Evolutionary conservation across 2,329 filamentous ascomycete species (phyloP).

Genomic region (Fusarium domesticum): DNA sequence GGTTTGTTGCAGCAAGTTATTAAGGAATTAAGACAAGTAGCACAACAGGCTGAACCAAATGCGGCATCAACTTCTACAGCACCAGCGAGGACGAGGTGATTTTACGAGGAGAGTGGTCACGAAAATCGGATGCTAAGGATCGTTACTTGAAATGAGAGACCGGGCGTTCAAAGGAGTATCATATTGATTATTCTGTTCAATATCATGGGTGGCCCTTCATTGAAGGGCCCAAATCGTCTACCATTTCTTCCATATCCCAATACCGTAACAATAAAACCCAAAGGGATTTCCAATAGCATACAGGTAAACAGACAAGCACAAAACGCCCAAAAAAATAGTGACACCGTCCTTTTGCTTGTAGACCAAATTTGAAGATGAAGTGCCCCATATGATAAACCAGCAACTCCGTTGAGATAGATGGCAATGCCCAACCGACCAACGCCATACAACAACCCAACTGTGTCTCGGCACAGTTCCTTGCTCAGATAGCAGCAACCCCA

Average conservation of each 20-base stretch:
- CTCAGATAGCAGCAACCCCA: constrained; percentile 10
- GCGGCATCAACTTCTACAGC: constrained; percentile 31
- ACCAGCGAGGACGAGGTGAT: constrained; percentile 28
- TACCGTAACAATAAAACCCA: background rate
- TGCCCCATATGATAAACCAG: background rate
- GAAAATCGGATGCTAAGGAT: background rate
- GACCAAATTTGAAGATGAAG: background rate
- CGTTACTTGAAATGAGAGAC: no score
- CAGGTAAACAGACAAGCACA: background rate
- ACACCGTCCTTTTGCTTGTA: background rate
- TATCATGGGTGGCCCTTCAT: background rate
- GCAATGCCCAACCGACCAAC: constrained; percentile 14
- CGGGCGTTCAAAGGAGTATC: constrained; percentile 12
- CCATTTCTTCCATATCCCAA: background rate
- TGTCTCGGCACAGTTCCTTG: background rate
- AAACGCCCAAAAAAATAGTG: background rate
- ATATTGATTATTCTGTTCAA: background rate
- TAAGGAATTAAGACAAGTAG: constrained; percentile 57
- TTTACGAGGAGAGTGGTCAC: background rate
- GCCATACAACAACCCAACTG: constrained; percentile 19
- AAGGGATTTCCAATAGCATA: background rate
- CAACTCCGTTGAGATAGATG: background rate
- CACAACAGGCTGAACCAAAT: constrained; percentile 49
- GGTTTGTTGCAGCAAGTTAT: constrained; percentile 51
- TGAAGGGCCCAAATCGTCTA: background rate